phyloP scores from a whole-genome alignment of 2,329 filamentous ascomycete genomes.

The Trichothecium roseum region DNA sequence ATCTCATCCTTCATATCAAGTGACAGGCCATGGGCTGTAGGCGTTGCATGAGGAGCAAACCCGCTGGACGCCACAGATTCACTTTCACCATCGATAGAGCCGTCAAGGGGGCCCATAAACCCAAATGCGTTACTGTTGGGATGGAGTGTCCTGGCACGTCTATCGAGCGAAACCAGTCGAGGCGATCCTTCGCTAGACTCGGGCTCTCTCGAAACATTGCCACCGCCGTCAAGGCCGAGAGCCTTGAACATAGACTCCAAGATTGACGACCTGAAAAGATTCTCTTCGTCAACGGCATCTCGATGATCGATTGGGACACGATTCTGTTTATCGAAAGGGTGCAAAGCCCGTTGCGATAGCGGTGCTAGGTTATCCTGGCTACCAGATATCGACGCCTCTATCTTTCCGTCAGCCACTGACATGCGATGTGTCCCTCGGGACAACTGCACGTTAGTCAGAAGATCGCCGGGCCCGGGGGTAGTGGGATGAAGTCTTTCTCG shows the following conservation, averaged over 20 bases:
- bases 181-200: conserved; percentile 81
- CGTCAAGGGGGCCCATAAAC: conserved; percentile 75
- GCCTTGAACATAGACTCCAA: conserved; percentile 94
- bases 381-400: conserved; percentile 9
- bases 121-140: conserved; percentile 68
- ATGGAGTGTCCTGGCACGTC: conserved; percentile 68
- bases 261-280: conserved; percentile 79
- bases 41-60: conserved; percentile 47
- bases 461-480: conserved; percentile 62
- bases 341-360: conserved; percentile 38
- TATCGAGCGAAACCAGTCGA: conserved; percentile 72
- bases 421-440: conserved; percentile 47
- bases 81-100: conserved; percentile 66
- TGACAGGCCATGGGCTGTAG: conserved; percentile 55
- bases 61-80: conserved; percentile 74
- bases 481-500: conserved; percentile 16
- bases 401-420: conserved; percentile 4
- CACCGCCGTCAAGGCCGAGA: conserved; percentile 66
- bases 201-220: conserved; percentile 52
- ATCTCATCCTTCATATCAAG: conserved; percentile 85
- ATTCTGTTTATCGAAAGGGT: conserved; percentile 43
- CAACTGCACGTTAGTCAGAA: conserved; percentile 67
- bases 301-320: conserved; percentile 53
- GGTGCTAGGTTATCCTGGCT: conserved; percentile 30
- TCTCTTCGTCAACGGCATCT: conserved; percentile 80